A percentile compares a stretch with the other conserved stretches of the same genome.
These are phyloP conservation scores for Hansenula sp. DNA, from an alignment of 1,139 yeast species.

Conservation along the genomic window DNA sequence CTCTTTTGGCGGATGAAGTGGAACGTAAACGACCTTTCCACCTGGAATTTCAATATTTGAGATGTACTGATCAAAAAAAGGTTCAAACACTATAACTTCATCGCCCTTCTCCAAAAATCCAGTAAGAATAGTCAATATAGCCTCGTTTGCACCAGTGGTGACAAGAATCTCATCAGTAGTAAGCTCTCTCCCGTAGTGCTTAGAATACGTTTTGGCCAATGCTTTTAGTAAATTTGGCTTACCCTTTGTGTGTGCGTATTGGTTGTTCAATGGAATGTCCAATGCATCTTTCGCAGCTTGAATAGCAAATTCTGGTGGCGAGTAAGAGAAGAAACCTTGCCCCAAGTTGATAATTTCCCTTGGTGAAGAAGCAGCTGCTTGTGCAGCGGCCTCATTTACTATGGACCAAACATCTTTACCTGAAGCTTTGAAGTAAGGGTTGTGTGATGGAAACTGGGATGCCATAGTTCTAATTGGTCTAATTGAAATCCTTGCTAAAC, in stretches of 20 bases:
- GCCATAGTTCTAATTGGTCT: conserved; percentile 13
- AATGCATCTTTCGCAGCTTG: conserved; percentile 79
- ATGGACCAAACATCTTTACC: conserved; percentile 89
- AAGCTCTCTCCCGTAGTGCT: conserved; percentile 57
- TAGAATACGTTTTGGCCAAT: conserved; percentile 65
- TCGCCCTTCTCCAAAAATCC: conserved; percentile 86
- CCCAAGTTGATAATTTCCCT: conserved; percentile 83
- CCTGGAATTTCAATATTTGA: conserved; percentile 92
- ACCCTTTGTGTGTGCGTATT: conserved; percentile 90
- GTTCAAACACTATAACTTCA: conserved; percentile 96
- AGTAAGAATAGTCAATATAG: conserved; percentile 78
- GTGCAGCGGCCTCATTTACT: conserved; percentile 92
- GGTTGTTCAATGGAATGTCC: conserved; percentile 70
- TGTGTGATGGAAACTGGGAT: conserved; percentile 19
- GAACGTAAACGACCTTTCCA: conserved; percentile 82
- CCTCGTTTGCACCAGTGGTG: conserved; percentile 97
- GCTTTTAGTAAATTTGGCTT: conserved; percentile 70
- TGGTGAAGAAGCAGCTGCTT: conserved; percentile 55
- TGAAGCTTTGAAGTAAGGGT: conserved; percentile 45
- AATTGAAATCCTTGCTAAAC: not conserved
- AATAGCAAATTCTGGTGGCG: conserved; percentile 88
- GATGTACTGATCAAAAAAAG: conserved; percentile 94
- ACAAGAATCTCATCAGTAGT: conserved; percentile 66
- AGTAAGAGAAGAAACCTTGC: conserved; percentile 93
- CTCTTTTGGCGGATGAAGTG: conserved; percentile 78